Conservation (phyloP, 1,139 yeast genomes). For the Candida freyschussii region DNA sequence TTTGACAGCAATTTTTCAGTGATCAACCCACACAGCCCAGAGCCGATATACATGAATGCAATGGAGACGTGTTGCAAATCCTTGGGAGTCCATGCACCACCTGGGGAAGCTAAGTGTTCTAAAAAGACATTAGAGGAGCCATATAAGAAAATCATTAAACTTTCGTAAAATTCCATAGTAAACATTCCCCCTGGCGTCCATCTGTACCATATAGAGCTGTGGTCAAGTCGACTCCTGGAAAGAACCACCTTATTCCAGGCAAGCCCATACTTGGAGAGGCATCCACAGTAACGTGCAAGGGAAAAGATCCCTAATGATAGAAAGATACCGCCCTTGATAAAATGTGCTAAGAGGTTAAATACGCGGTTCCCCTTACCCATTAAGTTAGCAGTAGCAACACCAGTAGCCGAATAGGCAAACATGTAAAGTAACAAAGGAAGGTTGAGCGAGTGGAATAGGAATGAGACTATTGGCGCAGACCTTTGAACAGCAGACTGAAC, state of each 20-base stretch:
- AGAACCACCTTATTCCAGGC: slow-evolving; percentile 73
- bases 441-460: slow-evolving; percentile 50
- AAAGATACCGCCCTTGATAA: slow-evolving; percentile 91
- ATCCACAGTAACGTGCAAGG: slow-evolving; percentile 81
- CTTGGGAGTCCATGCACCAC: slow-evolving; percentile 82
- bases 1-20: slow-evolving; percentile 54
- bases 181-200: slow-evolving; percentile 47
- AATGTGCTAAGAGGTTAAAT: slow-evolving; percentile 85
- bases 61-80: slow-evolving; percentile 93
- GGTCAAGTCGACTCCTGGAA: slow-evolving; percentile 29
- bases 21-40: slow-evolving; percentile 85
- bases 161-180: slow-evolving; percentile 83
- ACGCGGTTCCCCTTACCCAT: slow-evolving; percentile 62
- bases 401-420: slow-evolving; percentile 59
- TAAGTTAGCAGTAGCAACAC: slow-evolving; percentile 63
- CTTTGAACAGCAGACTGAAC: slow-evolving; percentile 30
- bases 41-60: slow-evolving; percentile 89
- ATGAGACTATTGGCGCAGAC: slow-evolving; percentile 33
- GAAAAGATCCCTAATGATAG: slow-evolving; percentile 68
- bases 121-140: slow-evolving; percentile 83
- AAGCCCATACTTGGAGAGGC: slow-evolving; percentile 70
- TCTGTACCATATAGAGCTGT: slow-evolving; percentile 32
- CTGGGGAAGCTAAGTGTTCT: slow-evolving; percentile 74
- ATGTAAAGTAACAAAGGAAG: slow-evolving; percentile 62
- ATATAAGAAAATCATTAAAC: slow-evolving; percentile 70